Evolutionary conservation across 2,329 filamentous ascomycete species (phyloP).

Genomic region (Sarocladium strictum): DNA sequence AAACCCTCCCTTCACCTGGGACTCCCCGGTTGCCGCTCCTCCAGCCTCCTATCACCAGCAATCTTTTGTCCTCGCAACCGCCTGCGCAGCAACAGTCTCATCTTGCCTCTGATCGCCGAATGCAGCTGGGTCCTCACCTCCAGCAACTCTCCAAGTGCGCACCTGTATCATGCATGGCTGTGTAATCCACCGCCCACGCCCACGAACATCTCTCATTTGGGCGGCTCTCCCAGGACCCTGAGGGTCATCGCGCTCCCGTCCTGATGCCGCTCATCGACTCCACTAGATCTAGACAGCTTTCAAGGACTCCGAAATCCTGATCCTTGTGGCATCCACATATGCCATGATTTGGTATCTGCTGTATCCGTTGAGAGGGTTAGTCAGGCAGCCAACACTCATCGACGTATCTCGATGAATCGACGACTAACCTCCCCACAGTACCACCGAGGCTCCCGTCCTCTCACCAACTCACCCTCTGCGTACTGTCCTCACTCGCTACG

Average conservation of each 20-base stretch:
- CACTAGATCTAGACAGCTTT: background rate
- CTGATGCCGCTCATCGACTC: constrained; percentile 8
- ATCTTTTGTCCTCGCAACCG: background rate
- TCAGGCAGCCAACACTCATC: constrained; percentile 18
- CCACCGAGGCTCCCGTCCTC: constrained; percentile 66
- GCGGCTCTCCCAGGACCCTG: constrained; percentile 5
- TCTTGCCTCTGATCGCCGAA: background rate
- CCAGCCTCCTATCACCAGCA: background rate
- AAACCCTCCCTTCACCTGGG: background rate
- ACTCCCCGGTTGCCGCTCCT: background rate
- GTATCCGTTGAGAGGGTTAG: constrained; percentile 71
- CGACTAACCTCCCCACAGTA: constrained; percentile 40
- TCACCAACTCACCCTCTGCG: constrained; percentile 60
- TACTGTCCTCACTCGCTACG: constrained; percentile 60
- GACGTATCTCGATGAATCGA: background rate
- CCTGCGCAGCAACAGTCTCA: background rate
- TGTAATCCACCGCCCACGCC: background rate
- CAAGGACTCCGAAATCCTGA: background rate
- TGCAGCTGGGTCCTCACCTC: background rate
- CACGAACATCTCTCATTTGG: background rate
- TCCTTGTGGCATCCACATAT: constrained; percentile 6
- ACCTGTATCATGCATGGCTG: constrained; percentile 1
- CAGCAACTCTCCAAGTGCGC: background rate
- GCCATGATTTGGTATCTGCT: constrained; percentile 73
- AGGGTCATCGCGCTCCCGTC: background rate